Conservation (phyloP, 2,329 filamentous ascomycete species). For the Trichoderma cornu-damae region DNA sequence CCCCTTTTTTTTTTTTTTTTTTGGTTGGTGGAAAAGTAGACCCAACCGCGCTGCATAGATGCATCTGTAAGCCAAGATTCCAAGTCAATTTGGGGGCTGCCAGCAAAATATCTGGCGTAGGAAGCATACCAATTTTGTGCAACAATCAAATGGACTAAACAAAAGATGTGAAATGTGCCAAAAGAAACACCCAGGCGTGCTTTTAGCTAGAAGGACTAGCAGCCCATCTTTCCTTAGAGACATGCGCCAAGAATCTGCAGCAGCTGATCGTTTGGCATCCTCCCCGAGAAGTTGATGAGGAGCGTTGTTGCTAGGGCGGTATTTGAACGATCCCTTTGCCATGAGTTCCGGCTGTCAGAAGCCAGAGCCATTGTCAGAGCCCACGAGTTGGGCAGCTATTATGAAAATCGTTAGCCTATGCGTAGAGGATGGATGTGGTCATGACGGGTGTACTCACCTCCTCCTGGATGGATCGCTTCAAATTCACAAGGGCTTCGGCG, state of each 20-base stretch:
- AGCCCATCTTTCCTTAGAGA: slow-evolving; percentile 18
- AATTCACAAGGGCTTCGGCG: slow-evolving; percentile 17
- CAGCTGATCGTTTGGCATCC: slow-evolving; percentile 26
- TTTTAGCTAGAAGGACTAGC: neutral
- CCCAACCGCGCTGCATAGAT: neutral
- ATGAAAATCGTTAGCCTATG: neutral
- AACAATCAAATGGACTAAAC: neutral
- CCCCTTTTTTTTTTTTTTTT: too few relatives aligned
- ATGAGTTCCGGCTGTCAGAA: slow-evolving; percentile 16
- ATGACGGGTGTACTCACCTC: slow-evolving; percentile 21
- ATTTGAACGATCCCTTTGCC: slow-evolving; percentile 26
- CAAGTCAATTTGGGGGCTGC: neutral
- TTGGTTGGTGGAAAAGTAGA: neutral
- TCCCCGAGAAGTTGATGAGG: slow-evolving; percentile 26
- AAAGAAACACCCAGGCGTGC: neutral
- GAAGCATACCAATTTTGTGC: neutral
- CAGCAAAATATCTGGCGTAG: neutral
- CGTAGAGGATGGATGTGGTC: too few relatives aligned
- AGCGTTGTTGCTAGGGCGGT: slow-evolving; percentile 26
- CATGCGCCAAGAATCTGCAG: slow-evolving; percentile 26
- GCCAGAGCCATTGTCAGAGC: slow-evolving; percentile 26
- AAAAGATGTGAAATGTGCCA: neutral
- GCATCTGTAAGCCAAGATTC: neutral
- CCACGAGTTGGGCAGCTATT: slow-evolving; percentile 28
- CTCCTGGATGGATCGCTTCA: slow-evolving; percentile 25